Conservation (phyloP, 176 grass and related monocot species). For the Musa beccarii region DNA sequence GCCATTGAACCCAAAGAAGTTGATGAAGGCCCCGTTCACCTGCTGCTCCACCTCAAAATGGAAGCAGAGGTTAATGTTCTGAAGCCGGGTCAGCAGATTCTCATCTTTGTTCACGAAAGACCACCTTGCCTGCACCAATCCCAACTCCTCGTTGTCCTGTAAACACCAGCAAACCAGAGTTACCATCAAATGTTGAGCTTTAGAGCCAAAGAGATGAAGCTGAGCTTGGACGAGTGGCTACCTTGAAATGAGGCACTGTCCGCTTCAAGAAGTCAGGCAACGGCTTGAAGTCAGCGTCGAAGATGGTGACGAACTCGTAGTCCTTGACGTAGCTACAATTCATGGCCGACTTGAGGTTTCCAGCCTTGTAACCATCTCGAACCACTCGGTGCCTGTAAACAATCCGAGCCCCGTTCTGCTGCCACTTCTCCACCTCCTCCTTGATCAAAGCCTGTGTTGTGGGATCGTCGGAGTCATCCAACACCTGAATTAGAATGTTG, state of each 20-base stretch:
- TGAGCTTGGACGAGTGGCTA: constrained; percentile 14
- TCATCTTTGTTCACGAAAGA: constrained; percentile 88
- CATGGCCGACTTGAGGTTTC: constrained; percentile 88
- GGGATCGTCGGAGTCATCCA: constrained; percentile 74
- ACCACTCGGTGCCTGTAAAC: constrained; percentile 60
- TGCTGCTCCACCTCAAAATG: constrained; percentile 98
- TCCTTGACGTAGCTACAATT: constrained; percentile 79
- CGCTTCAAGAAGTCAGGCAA: constrained; percentile 60
- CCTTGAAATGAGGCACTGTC: constrained; percentile 79
- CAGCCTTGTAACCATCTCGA: constrained; percentile 78
- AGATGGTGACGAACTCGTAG: constrained; percentile 79
- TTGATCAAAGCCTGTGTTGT: constrained; percentile 54
- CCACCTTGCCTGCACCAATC: constrained; percentile 84
- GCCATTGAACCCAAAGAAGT: constrained; percentile 94
- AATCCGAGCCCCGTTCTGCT: constrained; percentile 52
- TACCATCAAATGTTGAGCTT: neutral
- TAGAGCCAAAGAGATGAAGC: neutral
- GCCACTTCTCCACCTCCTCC: constrained; percentile 74
- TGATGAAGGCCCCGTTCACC: constrained; percentile 71
- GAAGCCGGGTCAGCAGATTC: constrained; percentile 71
- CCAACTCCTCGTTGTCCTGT: constrained; percentile 72
- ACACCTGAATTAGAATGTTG: constrained; percentile 58
- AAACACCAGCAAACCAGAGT: constrained; percentile 2
- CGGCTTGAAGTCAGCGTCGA: constrained; percentile 87
- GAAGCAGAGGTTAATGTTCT: constrained; percentile 86